Base-by-base conservation (phyloP, 192 early-diverging fungal genomes). In the Coemansia sp. region DNA sequence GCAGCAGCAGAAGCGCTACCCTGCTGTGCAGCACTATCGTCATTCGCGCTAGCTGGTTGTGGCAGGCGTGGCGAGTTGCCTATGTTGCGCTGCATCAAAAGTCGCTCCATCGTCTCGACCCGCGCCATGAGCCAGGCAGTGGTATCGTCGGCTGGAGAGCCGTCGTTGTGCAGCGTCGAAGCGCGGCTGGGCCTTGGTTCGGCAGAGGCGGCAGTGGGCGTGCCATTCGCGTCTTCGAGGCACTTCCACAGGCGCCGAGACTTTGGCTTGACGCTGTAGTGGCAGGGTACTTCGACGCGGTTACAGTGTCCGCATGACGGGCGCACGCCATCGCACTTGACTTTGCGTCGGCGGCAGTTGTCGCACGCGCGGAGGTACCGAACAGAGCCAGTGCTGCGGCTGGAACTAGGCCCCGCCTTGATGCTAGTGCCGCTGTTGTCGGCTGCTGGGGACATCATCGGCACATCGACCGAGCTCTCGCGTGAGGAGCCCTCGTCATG, bases 191-290 rank as follows among this genome's bases (percentile, higher is more conserved):
- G 47, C 39, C 10, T 53, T 16, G 52, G 11, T n/a, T 53, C 52
- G 12, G n/a, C 53, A 20, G 33, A 33, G 41, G 45, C 38, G 14
- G 64, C 23, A 14, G 56, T 43, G 2, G 56, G 16, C 4, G 39
- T 48, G 36, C 39, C 55, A 25, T 56, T 69, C 23, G 68, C 33
- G 12, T 38, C 62, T 52, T 81, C 78, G 25, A 81, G 60, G 23
- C 78, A 81, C 52, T 81, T 81, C 78, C 78, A 81, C 73, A 73
- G 72, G 35, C 78, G 69, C 48, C 78, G 73, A 31, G 73, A 76
- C 64, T 81, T 81, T 13, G 78, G 78, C 69, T 81, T 81, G 42
- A 81, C 69, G 62, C 82, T 84, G 50, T 79, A 84, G 61, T 79
- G 76, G 45, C 82, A 84, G 14, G 76, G 62, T 2, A 65, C 72